Conservation (phyloP, 2,329 filamentous ascomycete species). For the Aureobasidium sp. region DNA sequence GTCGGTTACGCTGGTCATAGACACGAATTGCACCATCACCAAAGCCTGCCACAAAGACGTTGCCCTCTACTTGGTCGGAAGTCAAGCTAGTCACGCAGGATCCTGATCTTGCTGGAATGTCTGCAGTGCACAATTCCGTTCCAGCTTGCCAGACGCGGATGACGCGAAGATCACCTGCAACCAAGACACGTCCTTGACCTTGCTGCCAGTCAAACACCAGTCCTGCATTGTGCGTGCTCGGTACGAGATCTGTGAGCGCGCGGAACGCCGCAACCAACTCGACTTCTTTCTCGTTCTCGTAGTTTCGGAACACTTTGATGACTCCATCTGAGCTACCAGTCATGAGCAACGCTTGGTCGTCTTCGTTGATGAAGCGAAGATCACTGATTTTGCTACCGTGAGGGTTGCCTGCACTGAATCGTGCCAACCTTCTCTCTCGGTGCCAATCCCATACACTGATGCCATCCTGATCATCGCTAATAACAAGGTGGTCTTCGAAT, state of each 20-base stretch:
- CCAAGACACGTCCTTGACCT: constrained; percentile 88
- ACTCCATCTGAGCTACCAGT: constrained; percentile 93
- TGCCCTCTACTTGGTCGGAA: constrained; percentile 94
- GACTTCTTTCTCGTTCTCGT: constrained; percentile 66
- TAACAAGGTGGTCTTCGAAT: constrained; percentile 90
- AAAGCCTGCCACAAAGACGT: constrained; percentile 92
- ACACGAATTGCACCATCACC: constrained; percentile 90
- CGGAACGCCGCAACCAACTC: constrained; percentile 87
- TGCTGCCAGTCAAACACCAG: constrained; percentile 99
- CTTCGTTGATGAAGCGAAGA: constrained; percentile 95
- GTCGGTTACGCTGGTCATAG: constrained; percentile 73
- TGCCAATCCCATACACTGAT: constrained; percentile 90
- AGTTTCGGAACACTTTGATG: constrained; percentile 85
- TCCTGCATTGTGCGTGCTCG: constrained; percentile 76
- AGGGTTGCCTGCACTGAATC: constrained; percentile 92
- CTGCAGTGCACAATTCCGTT: constrained; percentile 81
- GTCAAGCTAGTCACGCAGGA: constrained; percentile 94
- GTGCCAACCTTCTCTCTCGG: constrained; percentile 61
- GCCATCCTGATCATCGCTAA: constrained; percentile 86
- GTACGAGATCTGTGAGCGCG: constrained; percentile 85
- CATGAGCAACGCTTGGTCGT: constrained; percentile 90
- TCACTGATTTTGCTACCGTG: constrained; percentile 86
- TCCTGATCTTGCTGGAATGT: constrained; percentile 88
- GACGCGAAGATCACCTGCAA: constrained; percentile 89
- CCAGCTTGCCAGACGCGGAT: constrained; percentile 95